A percentile compares a stretch with the other conserved stretches of the same genome.
Conservation (phyloP, 176 grass and related monocot species). For the Luzula sylvatica region DNA sequence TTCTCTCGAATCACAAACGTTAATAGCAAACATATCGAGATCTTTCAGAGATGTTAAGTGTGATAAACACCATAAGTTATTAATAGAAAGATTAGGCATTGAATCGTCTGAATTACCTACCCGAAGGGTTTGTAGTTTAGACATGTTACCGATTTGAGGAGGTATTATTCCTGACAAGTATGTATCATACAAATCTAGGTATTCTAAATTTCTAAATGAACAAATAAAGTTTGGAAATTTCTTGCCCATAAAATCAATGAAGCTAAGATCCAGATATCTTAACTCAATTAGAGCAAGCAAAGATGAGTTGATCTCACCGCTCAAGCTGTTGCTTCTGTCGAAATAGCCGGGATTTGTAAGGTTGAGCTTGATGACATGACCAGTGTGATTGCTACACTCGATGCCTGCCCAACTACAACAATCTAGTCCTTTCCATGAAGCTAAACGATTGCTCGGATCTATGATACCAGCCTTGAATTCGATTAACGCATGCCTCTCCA, state of each 20-base stretch:
- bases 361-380: neutral
- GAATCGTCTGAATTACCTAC: too few species aligned
- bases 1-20: too few species aligned
- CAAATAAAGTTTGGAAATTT: slow-evolving; percentile 16
- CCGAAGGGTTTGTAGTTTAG: slow-evolving; percentile 13
- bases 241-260: slow-evolving; percentile 8
- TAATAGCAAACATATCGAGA: too few species aligned
- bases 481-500: slow-evolving; percentile 22
- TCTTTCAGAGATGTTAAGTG: too few species aligned
- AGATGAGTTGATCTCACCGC: slow-evolving; percentile 24
- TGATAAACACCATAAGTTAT: too few species aligned
- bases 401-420: slow-evolving; percentile 30
- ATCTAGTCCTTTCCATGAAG: slow-evolving; percentile 22
- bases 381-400: slow-evolving; percentile 21
- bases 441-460: neutral
- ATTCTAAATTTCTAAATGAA: slow-evolving; percentile 2
- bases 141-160: slow-evolving; percentile 26
- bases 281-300: slow-evolving; percentile 14
- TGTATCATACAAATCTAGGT: slow-evolving; percentile 15
- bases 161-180: neutral
- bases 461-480: slow-evolving; percentile 15
- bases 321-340: neutral
- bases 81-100: too few species aligned
- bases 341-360: neutral
- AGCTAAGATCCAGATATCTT: slow-evolving; percentile 23